Conservation (phyloP, 2,329 filamentous ascomycete genomes). For the Xylariaceae sp. region DNA sequence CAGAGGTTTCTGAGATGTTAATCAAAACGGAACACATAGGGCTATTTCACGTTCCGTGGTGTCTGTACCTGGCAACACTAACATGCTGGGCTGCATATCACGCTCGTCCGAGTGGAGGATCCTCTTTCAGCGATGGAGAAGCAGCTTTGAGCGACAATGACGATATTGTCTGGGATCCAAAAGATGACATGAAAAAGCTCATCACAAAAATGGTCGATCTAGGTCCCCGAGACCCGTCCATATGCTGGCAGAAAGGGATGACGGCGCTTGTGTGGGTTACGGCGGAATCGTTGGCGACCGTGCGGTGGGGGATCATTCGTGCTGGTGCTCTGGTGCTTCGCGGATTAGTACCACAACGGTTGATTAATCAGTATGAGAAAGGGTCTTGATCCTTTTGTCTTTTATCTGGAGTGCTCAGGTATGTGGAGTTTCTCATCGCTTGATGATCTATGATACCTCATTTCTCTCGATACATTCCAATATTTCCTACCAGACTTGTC, state of each 20-base stretch:
- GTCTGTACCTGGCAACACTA: constrained; percentile 55
- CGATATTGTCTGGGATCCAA: constrained; percentile 48
- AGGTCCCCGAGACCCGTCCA: constrained; percentile 29
- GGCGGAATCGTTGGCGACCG: constrained; percentile 50
- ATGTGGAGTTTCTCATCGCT: no score
- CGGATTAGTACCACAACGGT: constrained; percentile 20
- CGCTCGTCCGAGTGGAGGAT: constrained; percentile 23
- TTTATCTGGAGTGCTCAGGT: no score
- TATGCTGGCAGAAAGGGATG: constrained; percentile 43
- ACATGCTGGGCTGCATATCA: constrained; percentile 57
- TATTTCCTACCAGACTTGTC: no score
- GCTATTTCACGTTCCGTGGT: constrained; percentile 60
- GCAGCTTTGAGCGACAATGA: constrained; percentile 40
- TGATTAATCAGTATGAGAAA: constrained; percentile 22
- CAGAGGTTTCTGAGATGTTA: constrained; percentile 45
- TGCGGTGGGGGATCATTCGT: constrained; percentile 60
- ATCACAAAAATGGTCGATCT: constrained; percentile 37
- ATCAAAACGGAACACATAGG: constrained; percentile 49
- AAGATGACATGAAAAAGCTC: constrained; percentile 44
- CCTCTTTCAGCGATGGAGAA: constrained; percentile 6
- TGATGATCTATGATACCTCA: no score
- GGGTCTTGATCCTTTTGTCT: not conserved
- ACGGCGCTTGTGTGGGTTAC: constrained; percentile 53
- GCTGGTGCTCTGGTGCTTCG: constrained; percentile 55
- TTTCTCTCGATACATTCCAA: no score